These are phyloP conservation scores for Saccharomyces hybrid DNA, from an alignment of 1,139 yeast species.

Conservation along the genomic window DNA sequence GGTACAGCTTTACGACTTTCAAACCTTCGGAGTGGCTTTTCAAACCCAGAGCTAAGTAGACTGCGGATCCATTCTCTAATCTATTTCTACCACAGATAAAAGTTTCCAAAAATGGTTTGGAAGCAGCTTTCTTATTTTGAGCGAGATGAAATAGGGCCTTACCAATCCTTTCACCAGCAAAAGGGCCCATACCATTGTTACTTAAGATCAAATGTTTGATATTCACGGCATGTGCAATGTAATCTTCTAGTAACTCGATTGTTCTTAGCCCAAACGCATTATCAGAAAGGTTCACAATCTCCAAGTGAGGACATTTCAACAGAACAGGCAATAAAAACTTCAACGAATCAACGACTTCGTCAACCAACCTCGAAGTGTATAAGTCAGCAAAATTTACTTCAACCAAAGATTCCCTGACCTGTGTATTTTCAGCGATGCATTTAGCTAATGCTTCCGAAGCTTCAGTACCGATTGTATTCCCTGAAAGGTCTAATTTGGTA, in stretches of 20 bases:
- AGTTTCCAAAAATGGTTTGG: slow-evolving; percentile 51
- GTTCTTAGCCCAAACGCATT: slow-evolving; percentile 96
- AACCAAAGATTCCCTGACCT: slow-evolving; percentile 44
- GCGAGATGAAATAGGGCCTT: slow-evolving; percentile 70
- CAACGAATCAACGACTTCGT: slow-evolving; percentile 86
- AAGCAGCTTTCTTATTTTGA: slow-evolving; percentile 44
- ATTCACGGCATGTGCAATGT: slow-evolving; percentile 66
- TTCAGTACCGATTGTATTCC: slow-evolving; percentile 89
- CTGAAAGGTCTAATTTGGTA: slow-evolving; percentile 69
- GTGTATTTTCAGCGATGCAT: slow-evolving; percentile 38
- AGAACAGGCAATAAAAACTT: slow-evolving; percentile 65
- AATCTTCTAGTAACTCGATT: slow-evolving; percentile 78
- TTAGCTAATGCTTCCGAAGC: slow-evolving; percentile 71
- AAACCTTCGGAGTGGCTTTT: slow-evolving; percentile 62
- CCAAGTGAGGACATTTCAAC: slow-evolving; percentile 57
- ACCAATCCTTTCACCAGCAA: slow-evolving; percentile 92
- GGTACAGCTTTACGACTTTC: slow-evolving; percentile 73
- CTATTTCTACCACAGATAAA: slow-evolving; percentile 96
- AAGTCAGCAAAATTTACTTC: slow-evolving; percentile 83
- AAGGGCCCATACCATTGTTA: slow-evolving; percentile 96
- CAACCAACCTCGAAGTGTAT: slow-evolving; percentile 88
- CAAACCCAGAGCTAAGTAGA: slow-evolving; percentile 68
- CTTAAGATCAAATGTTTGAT: slow-evolving; percentile 80
- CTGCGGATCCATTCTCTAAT: slow-evolving; percentile 85
- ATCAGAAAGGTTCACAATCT: slow-evolving; percentile 77